These are phyloP conservation scores for Capronia epimyces DNA, from an alignment of 2,329 filamentous ascomycete genomes.

Conservation along the genomic window DNA sequence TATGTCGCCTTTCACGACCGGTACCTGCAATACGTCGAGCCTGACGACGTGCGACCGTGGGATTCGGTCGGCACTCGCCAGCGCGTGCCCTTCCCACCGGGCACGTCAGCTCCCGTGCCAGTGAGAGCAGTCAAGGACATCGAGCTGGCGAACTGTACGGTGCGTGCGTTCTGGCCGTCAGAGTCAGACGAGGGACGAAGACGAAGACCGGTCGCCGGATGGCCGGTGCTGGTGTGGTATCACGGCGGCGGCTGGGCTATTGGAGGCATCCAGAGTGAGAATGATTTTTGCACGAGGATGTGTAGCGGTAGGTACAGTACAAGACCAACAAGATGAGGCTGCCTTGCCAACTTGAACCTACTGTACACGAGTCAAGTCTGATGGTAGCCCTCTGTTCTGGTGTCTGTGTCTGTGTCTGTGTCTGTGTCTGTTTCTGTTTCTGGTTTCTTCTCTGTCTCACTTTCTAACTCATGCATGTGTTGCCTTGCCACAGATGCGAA, in stretches of 20 bases:
- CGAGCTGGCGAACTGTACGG: conserved; percentile 39
- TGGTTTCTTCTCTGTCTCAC: too few species aligned
- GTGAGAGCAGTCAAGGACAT: conserved; percentile 46
- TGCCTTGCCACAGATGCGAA: too few species aligned
- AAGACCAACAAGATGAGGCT: background rate
- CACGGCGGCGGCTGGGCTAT: conserved; percentile 57
- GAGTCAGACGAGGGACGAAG: too few species aligned
- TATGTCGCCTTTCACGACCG: conserved; percentile 50
- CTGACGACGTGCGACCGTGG: conserved; percentile 45
- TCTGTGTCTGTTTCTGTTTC: too few species aligned
- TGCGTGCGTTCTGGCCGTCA: conserved; percentile 49
- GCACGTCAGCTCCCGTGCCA: conserved; percentile 31
- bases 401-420: too few species aligned
- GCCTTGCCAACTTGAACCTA: too few species aligned
- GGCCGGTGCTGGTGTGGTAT: conserved; percentile 53
- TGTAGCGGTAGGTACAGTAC: conserved; percentile 37
- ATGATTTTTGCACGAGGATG: conserved; percentile 50
- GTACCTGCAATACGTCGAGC: conserved; percentile 49
- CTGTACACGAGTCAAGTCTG: too few species aligned
- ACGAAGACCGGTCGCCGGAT: conserved; percentile 42
- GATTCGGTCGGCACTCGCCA: background rate
- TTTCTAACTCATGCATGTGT: too few species aligned
- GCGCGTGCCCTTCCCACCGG: background rate
- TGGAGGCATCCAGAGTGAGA: conserved; percentile 54
- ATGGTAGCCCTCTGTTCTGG: too few species aligned